Base-by-base conservation (phyloP, 108 stramenopile genomes). In the Nitzschia putrida region DNA sequence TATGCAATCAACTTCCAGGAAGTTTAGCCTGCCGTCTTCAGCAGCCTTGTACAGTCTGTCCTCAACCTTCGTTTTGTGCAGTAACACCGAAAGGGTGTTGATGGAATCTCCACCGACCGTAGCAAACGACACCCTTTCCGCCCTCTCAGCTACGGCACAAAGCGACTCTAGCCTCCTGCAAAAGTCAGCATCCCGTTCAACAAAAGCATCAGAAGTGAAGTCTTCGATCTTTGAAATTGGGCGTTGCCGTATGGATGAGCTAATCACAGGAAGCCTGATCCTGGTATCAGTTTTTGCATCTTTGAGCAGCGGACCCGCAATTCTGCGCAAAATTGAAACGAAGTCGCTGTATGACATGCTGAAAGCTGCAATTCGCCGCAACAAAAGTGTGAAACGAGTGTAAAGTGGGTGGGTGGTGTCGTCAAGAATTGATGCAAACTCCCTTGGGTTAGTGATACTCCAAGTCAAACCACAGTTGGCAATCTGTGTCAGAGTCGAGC, bases 271-370 rank as follows among this genome's bases (percentile, higher is more conserved):
- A 11, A 94, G 78, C 45, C 82, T 79, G 39, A 94, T 87, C 23
- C 80, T 66, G 8, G 75, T 73, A 54, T 88, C 80, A 14, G 64
- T 29, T 53, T 78, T 75, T 22, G 83, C 77, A 14, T 82, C 85
- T 14, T 72, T 63, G 9, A 93, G 79, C 20, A 92, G 63, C 9
- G 94, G 91, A 20, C 89, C 85, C 39, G 85, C 88, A 53, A 88
- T 79, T 29, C 85, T 87, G 18, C 91, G 71, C 24, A 95, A 53
- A 23, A 91, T 69, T 14, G 87, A 86, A 18, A 91, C 85, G 69
- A 95, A 95, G 70, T 95, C 94, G 29, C 71, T 86, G 74, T 91
- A 85, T 2, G 91, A 85, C 91, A 92, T 93, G 65, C 83, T 81
- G 61, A 90, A 90, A 24, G 90, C 80, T 49, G 93, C 89, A 45